Evolutionary conservation across 192 early-diverging fungal species (phyloP), one percentile per base, ranked within the genome.

Genomic region (Backusella parvicylindrica): DNA sequence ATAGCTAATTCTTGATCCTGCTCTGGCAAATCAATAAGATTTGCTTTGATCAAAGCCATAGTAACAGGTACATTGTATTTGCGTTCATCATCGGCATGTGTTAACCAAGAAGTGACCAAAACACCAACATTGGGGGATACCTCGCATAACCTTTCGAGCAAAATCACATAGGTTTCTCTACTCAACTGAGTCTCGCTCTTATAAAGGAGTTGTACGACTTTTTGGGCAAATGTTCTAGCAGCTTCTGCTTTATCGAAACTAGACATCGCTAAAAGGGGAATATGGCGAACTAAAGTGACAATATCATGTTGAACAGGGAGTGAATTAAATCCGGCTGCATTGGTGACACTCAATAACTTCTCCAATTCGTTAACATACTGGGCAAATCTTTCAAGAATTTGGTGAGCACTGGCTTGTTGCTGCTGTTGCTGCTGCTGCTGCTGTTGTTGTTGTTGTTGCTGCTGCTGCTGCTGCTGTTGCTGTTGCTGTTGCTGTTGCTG

Each of bases 71-170:
- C 94, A 72, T 95, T 95, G 75, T 91, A 93, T 79, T 98, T 96
- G 76, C 96, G 94, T 81, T 97, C 97, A 76, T 99, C 98, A 70
- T 97, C 95, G 2, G 93, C 90, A 83, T 95, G 97, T 28, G 96
- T 86, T 21, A 99, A 81, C 98, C 98, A 99, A 36, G 89, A 88
- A 12, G 89, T 92, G 31, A 98, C 93, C 78, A 98, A 95, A 68
- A 92, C 91, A 16, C 86, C 88, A 8, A 95, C 91, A 36, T 89
- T 89, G 63, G 86, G 86, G 0, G 98, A 97, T 60, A 91, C 79
- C 56, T 96, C 95, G 74, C 95, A 97, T 35, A 99, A 83, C 11
- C 91, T 86, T 71, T 92, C 93, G 71, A 99, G 84, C 2, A 98
- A 77, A 23, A 90, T 80, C 6, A 95, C 91, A 78, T 95, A 98